These are phyloP conservation scores for Gynostemma pentaphyllum DNA, from an alignment of 306 rosid genomes.

Conservation along the genomic window DNA sequence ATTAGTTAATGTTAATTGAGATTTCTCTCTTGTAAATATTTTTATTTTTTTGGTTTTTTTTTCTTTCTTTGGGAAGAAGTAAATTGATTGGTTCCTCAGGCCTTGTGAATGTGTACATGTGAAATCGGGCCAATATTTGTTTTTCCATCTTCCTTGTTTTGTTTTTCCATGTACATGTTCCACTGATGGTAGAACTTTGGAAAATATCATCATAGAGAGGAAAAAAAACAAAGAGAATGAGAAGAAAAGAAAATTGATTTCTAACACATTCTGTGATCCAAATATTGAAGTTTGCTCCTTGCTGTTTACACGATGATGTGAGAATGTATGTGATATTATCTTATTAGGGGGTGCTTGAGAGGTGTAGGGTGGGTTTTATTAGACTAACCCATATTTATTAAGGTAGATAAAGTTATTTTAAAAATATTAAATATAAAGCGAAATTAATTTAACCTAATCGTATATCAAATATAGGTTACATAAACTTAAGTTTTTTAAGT, in stretches of 20 bases:
- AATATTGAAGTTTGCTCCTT: background rate
- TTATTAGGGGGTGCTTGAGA: too few species aligned
- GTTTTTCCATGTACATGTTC: constrained; percentile 11
- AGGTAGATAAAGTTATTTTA: too few species aligned
- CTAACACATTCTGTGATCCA: background rate
- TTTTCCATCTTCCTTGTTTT: constrained; percentile 1
- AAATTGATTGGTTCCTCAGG: background rate
- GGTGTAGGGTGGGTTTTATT: too few species aligned
- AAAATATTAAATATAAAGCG: too few species aligned
- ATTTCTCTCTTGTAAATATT: background rate
- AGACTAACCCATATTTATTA: too few species aligned
- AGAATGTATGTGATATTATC: background rate
- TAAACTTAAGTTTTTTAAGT: too few species aligned
- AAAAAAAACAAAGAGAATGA: background rate
- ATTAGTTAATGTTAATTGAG: background rate
- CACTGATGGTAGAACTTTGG: constrained; percentile 2
- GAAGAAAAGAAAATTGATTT: background rate
- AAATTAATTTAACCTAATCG: too few species aligned
- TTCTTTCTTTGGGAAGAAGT: background rate
- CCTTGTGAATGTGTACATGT: constrained; percentile 6
- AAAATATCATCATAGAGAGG: background rate
- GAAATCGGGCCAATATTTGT: background rate
- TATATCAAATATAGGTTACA: too few species aligned
- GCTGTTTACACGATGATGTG: background rate
- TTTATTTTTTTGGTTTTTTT: background rate